Percentiles rank a stretch among this genome's conserved stretches.
Evolutionary conservation across 441 rosid genomes (phyloP).

Genomic region (Dalechampia spathulata): DNA sequence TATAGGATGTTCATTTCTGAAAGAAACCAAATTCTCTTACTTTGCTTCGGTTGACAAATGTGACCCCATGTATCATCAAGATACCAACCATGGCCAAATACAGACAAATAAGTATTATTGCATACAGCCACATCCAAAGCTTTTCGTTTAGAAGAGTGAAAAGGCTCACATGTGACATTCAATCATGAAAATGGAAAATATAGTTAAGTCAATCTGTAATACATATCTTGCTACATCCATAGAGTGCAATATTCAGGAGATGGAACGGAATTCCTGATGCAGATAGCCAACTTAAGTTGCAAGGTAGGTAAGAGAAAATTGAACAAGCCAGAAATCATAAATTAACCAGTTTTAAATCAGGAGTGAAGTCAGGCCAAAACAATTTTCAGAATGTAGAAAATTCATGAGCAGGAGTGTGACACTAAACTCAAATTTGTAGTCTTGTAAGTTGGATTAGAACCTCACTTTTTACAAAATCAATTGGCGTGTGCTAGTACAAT

Average conservation of each 20-base stretch:
- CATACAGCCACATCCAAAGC: no score
- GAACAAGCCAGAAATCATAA: not conserved
- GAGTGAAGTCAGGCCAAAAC: no score
- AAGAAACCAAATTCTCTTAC: constrained; percentile 24
- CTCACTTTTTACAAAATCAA: no score
- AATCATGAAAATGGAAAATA: not conserved
- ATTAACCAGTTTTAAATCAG: no score
- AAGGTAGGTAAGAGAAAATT: not conserved
- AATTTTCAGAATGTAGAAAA: no score
- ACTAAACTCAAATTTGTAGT: no score
- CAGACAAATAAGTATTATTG: no score
- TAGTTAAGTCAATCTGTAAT: not conserved
- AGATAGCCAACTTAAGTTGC: not conserved
- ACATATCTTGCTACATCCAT: not conserved
- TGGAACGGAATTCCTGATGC: not conserved
- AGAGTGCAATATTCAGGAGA: not conserved
- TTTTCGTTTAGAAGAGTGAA: not conserved
- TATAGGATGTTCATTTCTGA: constrained; percentile 90
- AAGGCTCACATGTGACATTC: not conserved
- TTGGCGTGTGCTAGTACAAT: no score
- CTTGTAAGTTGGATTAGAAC: no score
- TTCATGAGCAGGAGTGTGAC: no score
- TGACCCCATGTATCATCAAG: not conserved
- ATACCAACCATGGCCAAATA: not conserved
- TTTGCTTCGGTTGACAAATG: not conserved